Conservation (phyloP, 257 asterid species). For the Forsythia suspensa region DNA sequence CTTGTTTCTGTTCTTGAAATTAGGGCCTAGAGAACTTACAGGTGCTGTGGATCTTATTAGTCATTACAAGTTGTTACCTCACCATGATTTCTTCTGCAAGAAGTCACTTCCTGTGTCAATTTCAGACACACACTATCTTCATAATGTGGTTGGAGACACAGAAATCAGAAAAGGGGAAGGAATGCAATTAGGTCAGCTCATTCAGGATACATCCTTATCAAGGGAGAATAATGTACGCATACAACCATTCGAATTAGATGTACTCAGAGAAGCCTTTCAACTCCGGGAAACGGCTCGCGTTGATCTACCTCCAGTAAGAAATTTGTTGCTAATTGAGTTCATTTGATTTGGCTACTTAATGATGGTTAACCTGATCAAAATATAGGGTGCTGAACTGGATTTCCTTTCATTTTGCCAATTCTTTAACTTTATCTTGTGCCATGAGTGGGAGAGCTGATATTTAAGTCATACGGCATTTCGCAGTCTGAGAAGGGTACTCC, state of each 20-base stretch:
- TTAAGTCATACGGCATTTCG: conserved; percentile 29
- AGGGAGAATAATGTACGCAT: conserved; percentile 65
- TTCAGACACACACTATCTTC: conserved; percentile 90
- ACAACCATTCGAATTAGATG: conserved; percentile 77
- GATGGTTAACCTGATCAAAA: not conserved
- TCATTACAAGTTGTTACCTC: conserved; percentile 83
- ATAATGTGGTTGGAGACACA: conserved; percentile 92
- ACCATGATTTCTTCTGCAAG: conserved; percentile 91
- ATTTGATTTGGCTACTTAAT: conserved; percentile 23
- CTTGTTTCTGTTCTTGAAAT: conserved; percentile 30
- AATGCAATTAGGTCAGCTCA: conserved; percentile 89
- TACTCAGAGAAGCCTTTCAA: conserved; percentile 82
- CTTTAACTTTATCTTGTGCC: not conserved
- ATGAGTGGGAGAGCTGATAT: conserved; percentile 22
- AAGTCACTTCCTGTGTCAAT: conserved; percentile 80
- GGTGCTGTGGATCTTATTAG: conserved; percentile 93
- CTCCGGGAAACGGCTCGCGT: conserved; percentile 80
- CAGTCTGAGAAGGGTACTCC: conserved; percentile 96
- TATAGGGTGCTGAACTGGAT: not conserved
- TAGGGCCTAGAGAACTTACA: conserved; percentile 96
- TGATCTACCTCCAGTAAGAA: conserved; percentile 74
- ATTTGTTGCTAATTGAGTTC: conserved; percentile 24
- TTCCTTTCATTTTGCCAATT: conserved; percentile 1
- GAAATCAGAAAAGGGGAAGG: conserved; percentile 96
- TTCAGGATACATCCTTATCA: conserved; percentile 54